A percentile compares a stretch with the other conserved stretches of the same genome.
These are phyloP conservation scores for Chlorella sorokiniana DNA, from an alignment of 139 green algal genomes.

Conservation along the genomic window DNA sequence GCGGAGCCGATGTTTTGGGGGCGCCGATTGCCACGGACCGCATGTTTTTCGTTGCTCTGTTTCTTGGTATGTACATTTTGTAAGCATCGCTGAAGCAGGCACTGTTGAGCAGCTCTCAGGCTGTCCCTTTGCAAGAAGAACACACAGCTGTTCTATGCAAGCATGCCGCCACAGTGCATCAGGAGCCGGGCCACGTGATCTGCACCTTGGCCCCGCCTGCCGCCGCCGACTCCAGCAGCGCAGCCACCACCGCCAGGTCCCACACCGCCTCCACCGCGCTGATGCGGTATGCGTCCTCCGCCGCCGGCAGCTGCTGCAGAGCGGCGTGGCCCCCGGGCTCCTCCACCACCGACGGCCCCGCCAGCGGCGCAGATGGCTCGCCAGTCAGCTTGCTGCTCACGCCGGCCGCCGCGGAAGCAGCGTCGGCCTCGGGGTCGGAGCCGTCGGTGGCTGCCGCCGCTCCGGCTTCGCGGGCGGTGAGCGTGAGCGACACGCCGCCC, in stretches of 20 bases:
- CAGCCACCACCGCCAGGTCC: conserved; percentile 10
- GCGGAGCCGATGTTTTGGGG: too few species aligned
- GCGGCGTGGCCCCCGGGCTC: neutral
- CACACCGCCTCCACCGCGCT: conserved; percentile 2
- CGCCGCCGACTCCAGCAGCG: conserved; percentile 4
- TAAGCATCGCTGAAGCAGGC: too few species aligned
- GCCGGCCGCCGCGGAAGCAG: neutral
- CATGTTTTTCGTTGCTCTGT: too few species aligned
- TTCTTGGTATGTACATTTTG: too few species aligned
- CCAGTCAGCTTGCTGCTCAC: neutral
- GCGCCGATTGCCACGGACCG: too few species aligned
- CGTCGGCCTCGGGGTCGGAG: conserved; percentile 2
- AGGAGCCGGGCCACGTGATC: neutral
- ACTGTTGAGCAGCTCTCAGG: too few species aligned
- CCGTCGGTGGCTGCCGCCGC: conserved; percentile 7
- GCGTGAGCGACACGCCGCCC: neutral
- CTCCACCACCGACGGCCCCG: neutral
- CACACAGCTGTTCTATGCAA: too few species aligned
- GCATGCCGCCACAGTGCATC: neutral
- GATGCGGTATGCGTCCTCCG: conserved; percentile 15
- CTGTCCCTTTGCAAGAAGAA: too few species aligned
- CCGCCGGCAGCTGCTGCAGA: neutral
- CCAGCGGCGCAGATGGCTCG: neutral
- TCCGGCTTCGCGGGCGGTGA: neutral
- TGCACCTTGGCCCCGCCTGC: neutral